Percentiles rank a stretch among this genome's conserved stretches.
phyloP scores from a whole-genome alignment of 371 early-diverging fungal genomes.

The Funneliformis caledonium region DNA sequence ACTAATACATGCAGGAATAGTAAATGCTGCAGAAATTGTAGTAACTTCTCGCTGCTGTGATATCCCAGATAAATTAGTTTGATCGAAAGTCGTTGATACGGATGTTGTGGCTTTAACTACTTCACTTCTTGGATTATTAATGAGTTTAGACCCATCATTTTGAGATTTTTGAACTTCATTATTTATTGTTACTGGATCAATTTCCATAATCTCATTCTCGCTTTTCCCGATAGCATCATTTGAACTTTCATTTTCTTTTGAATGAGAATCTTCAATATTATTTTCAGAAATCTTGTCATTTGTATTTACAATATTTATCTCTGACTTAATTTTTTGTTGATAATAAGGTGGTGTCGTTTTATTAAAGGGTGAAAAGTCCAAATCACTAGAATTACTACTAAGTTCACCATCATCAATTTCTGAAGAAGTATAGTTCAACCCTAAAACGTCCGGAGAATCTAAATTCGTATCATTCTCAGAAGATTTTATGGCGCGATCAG shows the following conservation, averaged over 20 bases:
- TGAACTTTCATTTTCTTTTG: neutral
- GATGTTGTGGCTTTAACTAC: neutral
- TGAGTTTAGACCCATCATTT: neutral
- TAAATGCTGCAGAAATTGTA: conserved; percentile 34
- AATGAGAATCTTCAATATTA: neutral
- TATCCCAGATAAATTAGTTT: neutral
- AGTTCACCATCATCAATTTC: neutral
- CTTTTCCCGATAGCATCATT: neutral
- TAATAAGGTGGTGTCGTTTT: neutral
- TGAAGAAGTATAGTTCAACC: neutral
- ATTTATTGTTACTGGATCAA: neutral
- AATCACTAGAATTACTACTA: neutral
- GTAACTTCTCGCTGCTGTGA: conserved; percentile 15
- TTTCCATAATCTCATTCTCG: neutral
- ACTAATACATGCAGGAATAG: conserved; percentile 41
- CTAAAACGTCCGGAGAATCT: neutral
- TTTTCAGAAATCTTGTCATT: neutral
- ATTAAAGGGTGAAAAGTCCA: neutral
- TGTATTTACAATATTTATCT: neutral
- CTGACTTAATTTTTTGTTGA: neutral
- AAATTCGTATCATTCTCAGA: neutral
- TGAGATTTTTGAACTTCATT: neutral
- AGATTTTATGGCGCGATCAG: neutral
- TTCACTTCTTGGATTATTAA: neutral
- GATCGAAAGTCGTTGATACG: neutral